Percentiles rank a stretch among this genome's conserved stretches.
Conservation (phyloP, 176 grass and related monocot genomes). For the Pontederia crassipes region DNA sequence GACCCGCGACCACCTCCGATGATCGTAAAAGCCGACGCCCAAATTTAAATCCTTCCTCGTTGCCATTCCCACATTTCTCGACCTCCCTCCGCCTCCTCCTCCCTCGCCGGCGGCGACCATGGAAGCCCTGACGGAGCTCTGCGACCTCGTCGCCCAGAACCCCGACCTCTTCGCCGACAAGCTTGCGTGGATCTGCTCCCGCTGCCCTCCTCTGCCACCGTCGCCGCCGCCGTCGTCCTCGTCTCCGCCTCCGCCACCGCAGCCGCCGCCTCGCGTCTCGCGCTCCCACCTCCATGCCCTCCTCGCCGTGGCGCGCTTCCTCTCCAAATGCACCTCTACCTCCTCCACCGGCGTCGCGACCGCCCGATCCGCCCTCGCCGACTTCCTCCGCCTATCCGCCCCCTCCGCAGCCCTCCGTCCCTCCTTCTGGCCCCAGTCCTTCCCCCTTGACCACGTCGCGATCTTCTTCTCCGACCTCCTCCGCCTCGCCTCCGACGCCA, state of each 20-base stretch:
- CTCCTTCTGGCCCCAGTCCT: conserved; percentile 65
- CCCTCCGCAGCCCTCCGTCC: conserved; percentile 34
- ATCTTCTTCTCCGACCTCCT: conserved; percentile 56
- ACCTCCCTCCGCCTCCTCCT: conserved; percentile 26
- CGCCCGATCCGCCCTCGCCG: conserved; percentile 36
- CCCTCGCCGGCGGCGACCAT: conserved; percentile 28
- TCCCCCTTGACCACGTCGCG: conserved; percentile 24
- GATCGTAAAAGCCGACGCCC: neutral
- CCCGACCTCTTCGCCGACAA: conserved; percentile 92
- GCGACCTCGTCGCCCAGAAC: conserved; percentile 76
- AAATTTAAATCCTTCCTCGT: conserved; percentile 20
- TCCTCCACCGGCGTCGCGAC: conserved; percentile 8
- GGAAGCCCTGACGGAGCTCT: conserved; percentile 95
- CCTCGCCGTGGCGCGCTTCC: conserved; percentile 65
- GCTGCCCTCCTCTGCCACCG: conserved; percentile 28
- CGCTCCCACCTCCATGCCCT: conserved; percentile 90
- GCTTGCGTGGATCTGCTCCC: conserved; percentile 89
- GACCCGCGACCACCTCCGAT: no score
- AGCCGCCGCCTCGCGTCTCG: conserved; percentile 17
- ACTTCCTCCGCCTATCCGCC: conserved; percentile 40
- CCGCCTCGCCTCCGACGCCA: conserved; percentile 34
- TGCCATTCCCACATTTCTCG: conserved; percentile 12
- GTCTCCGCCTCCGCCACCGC: neutral
- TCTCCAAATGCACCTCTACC: conserved; percentile 23
- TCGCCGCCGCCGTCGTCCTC: neutral